phyloP scores from a whole-genome alignment of 2,329 filamentous ascomycete genomes.

The Colletotrichum sojae region DNA sequence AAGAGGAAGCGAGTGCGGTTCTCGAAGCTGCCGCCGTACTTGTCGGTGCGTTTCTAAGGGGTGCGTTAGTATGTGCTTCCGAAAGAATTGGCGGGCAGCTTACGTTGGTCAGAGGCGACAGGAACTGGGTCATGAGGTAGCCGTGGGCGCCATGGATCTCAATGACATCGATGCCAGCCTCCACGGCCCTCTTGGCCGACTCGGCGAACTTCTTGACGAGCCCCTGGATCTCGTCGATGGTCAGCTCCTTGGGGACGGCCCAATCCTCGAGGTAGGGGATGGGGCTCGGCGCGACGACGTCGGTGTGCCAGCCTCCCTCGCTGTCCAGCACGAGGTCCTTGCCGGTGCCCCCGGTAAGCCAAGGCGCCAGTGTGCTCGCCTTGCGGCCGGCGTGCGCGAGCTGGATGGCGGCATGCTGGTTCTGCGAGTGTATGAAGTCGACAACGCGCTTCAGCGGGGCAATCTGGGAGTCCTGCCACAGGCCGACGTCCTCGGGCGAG shows the following conservation, averaged over 20 bases:
- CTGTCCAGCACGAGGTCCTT: conserved; percentile 67
- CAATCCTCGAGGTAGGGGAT: conserved; percentile 73
- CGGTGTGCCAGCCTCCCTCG: conserved; percentile 69
- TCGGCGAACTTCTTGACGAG: conserved; percentile 75
- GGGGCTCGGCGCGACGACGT: conserved; percentile 66
- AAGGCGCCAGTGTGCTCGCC: conserved; percentile 73
- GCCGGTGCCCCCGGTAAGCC: conserved; percentile 69
- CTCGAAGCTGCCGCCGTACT: conserved; percentile 76
- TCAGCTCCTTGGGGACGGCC: conserved; percentile 77
- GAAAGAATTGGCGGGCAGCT: conserved; percentile 40
- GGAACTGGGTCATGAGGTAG: conserved; percentile 77
- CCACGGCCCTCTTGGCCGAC: conserved; percentile 71
- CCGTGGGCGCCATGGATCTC: conserved; percentile 78
- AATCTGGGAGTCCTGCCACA: conserved; percentile 90
- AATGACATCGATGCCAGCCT: conserved; percentile 82
- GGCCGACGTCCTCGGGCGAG: conserved; percentile 81
- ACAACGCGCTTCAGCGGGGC: conserved; percentile 77
- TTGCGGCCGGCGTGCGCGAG: conserved; percentile 85
- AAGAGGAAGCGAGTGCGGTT: conserved; percentile 75
- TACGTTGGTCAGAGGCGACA: conserved; percentile 71
- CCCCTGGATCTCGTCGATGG: conserved; percentile 74
- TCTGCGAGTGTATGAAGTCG: conserved; percentile 86
- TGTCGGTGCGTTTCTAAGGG: conserved; percentile 68
- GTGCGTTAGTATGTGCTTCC: conserved; percentile 8
- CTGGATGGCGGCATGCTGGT: conserved; percentile 83